Base-by-base conservation (phyloP, 495 filamentous ascomycete species). In the Aspergillus saccharolyticus region DNA sequence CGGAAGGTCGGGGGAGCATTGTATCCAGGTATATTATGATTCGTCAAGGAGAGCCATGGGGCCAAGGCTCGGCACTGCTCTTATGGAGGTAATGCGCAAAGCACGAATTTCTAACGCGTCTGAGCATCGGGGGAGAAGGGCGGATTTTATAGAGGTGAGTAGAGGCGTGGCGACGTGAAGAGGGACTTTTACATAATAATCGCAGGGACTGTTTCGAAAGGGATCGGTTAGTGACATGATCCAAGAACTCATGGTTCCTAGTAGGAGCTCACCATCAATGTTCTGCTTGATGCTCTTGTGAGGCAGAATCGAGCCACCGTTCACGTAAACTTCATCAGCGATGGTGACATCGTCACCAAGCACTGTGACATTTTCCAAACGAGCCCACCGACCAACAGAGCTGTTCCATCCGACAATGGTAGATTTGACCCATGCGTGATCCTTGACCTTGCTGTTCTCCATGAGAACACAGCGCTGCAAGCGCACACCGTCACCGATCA, bases 331-430 rank as follows among this genome's bases (percentile, higher is more conserved):
- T 75, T 99, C 94, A 69, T 99, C 94, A 51, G 89, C 91, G 71
- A 99, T 96, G 54, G 90, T 96, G n/a, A 99, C 94, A 72, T 99
- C 94, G 73, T 99, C 95, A 62, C 94, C 94, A 44, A 99, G 83
- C 50, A 99, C 94, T 1, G 88, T 90, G 22, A 99, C 94, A 67
- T 98, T 98, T 81, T 99, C 94, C 66, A 99, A 77, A 59, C 94
- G 86, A 55, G 94, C 93, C 94, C 94, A 99, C 64, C 85, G 86
- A 59, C 94, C 94, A 39, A 99, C 90, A 33, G 86, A 87, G 80
- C 90, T 96, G 79, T 97, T 97, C 94, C 94, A 99, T 63, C 94
- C 94, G 14, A 99, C 93, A 69, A 99, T 99, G 63, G 94, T 96
- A 65, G 89, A 93, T 84, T 99, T 99, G 71, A 99, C 84, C 94